Evolutionary conservation across 2,329 filamentous ascomycete genomes (phyloP).

Genomic region (Elsinoe fawcettii): DNA sequence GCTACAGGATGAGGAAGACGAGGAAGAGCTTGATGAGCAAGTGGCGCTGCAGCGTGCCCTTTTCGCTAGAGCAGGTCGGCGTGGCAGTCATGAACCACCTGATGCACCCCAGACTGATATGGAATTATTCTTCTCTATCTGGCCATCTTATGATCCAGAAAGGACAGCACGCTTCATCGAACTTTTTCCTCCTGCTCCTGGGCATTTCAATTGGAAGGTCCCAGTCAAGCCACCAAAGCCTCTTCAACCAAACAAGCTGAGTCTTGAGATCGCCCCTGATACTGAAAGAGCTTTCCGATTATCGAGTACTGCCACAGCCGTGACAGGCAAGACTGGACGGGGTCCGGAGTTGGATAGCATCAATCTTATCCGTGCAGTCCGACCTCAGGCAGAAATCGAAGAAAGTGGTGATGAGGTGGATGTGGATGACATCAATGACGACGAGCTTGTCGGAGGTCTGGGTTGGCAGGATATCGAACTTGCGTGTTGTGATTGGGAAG

Average conservation of each 20-base stretch:
- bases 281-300: slow-evolving; percentile 80
- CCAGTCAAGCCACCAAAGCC: slow-evolving; percentile 73
- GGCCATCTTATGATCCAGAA: slow-evolving; percentile 71
- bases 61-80: slow-evolving; percentile 35
- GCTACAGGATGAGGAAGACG: slow-evolving; percentile 24
- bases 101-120: slow-evolving; percentile 64
- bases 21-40: slow-evolving; percentile 24
- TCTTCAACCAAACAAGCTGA: slow-evolving; percentile 78
- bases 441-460: slow-evolving; percentile 65
- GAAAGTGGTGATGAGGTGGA: slow-evolving; percentile 43
- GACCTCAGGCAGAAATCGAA: slow-evolving; percentile 39
- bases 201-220: slow-evolving; percentile 69
- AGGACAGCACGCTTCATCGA: slow-evolving; percentile 71
- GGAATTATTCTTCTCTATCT: slow-evolving; percentile 70
- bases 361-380: slow-evolving; percentile 43
- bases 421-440: slow-evolving; percentile 47
- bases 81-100: slow-evolving; percentile 46
- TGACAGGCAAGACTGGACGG: slow-evolving; percentile 37
- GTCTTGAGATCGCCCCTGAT: slow-evolving; percentile 75
- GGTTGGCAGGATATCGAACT: slow-evolving; percentile 74
- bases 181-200: slow-evolving; percentile 72
- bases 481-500: slow-evolving; percentile 79
- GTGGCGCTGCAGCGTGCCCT: slow-evolving; percentile 26
- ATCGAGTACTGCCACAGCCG: slow-evolving; percentile 48
- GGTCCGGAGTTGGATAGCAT: slow-evolving; percentile 47